phyloP scores from a whole-genome alignment of 139 green algal species.

The Coelastrella sp. region DNA sequence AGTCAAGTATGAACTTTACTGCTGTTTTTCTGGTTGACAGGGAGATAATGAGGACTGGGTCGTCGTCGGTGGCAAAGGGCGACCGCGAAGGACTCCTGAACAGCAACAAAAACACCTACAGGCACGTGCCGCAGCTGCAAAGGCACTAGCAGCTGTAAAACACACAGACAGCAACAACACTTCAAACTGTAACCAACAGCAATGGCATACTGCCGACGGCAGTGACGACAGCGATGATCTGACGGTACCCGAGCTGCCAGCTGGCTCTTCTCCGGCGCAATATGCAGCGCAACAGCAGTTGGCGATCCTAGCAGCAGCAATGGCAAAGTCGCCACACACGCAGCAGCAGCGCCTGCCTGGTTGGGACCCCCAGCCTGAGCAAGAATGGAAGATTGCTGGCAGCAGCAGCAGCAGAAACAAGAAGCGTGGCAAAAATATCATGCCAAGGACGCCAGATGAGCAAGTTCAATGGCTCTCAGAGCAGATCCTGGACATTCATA shows the following conservation, averaged over 20 bases:
- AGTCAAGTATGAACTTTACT: neutral
- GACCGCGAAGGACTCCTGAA: slow-evolving; percentile 15
- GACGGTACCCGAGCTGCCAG: neutral
- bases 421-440: neutral
- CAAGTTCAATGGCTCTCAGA: neutral
- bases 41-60: slow-evolving; percentile 25
- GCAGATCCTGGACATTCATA: neutral
- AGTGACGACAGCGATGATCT: neutral
- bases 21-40: neutral
- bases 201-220: neutral
- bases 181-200: neutral
- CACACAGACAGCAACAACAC: slow-evolving; percentile 14
- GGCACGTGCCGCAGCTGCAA: neutral
- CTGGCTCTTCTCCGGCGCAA: neutral
- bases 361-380: slow-evolving; percentile 10
- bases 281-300: slow-evolving; percentile 27
- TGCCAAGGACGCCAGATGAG: neutral
- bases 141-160: slow-evolving; percentile 1
- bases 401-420: slow-evolving; percentile 1
- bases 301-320: slow-evolving; percentile 20
- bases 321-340: neutral
- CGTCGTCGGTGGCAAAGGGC: slow-evolving; percentile 37
- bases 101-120: slow-evolving; percentile 19
- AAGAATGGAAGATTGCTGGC: neutral
- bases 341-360: neutral